Conservation (phyloP, 148 eudicot genomes). For the Chenopodium berlandieri region DNA sequence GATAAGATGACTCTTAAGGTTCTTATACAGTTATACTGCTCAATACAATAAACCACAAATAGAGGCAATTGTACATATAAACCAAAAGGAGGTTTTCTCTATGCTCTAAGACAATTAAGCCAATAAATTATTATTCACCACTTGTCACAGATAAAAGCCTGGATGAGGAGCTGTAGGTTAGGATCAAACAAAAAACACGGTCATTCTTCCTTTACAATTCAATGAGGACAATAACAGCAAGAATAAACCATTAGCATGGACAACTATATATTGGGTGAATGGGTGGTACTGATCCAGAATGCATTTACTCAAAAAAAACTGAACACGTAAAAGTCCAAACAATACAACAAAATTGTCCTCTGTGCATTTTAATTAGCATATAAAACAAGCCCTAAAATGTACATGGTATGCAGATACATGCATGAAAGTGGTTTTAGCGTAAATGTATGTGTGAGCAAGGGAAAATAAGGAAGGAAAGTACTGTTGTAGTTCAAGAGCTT, state of each 20-base stretch:
- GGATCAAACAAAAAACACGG: neutral
- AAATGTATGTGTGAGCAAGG: conserved; percentile 11
- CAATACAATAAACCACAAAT: neutral
- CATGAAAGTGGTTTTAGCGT: neutral
- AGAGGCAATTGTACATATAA: neutral
- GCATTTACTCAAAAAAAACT: too few relatives aligned
- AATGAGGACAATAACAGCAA: neutral
- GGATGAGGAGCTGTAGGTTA: too few relatives aligned
- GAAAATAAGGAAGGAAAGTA: conserved; percentile 27
- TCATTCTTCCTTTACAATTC: neutral
- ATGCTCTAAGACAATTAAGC: neutral
- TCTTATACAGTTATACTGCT: neutral
- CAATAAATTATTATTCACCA: neutral
- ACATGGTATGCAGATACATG: neutral
- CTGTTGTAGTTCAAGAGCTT: conserved; percentile 96
- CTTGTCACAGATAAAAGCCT: neutral
- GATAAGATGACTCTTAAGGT: neutral
- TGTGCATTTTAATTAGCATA: neutral
- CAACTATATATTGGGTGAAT: neutral
- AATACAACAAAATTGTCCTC: too few relatives aligned
- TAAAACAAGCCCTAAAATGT: neutral
- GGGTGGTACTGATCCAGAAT: too few relatives aligned
- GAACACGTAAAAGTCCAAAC: neutral
- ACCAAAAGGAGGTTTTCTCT: neutral
- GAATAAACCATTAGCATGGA: neutral